Percentiles rank a stretch among this genome's conserved stretches.
These are phyloP conservation scores for Flaveria bidentis DNA, from an alignment of 129 eudicot species.

Conservation along the genomic window DNA sequence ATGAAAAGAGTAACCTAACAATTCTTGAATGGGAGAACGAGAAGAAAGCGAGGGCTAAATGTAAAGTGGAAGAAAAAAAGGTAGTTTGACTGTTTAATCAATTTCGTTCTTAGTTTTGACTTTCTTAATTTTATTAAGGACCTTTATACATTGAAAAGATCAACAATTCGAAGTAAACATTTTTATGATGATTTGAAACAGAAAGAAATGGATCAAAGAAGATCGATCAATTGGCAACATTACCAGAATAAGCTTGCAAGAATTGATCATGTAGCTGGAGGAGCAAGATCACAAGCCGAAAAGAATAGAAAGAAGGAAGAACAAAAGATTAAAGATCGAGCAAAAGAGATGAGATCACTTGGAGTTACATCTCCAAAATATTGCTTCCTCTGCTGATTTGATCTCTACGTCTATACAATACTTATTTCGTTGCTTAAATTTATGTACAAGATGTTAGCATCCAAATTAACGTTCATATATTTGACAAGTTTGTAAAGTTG, in stretches of 20 bases:
- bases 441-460: conserved; percentile 9
- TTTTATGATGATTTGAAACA: conserved; percentile 26
- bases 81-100: conserved; percentile 23
- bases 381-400: conserved; percentile 53
- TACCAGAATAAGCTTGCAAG: conserved; percentile 59
- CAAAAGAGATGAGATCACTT: conserved; percentile 59
- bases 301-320: conserved; percentile 59
- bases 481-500: conserved; percentile 18
- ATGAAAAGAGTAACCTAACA: conserved; percentile 46
- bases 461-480: conserved; percentile 9
- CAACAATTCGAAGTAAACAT: not conserved
- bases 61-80: conserved; percentile 65
- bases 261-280: conserved; percentile 62
- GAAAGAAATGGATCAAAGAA: conserved; percentile 55
- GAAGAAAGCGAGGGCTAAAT: conserved; percentile 64
- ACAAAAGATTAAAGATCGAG: conserved; percentile 50
- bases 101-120: not conserved
- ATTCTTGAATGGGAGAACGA: conserved; percentile 75
- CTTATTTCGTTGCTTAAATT: conserved; percentile 10
- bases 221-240: conserved; percentile 55
- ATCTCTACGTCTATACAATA: not conserved
- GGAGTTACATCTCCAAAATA: conserved; percentile 52
- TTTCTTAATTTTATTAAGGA: not conserved
- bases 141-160: not conserved
- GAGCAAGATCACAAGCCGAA: conserved; percentile 58